Conservation (phyloP, 2,329 filamentous ascomycete genomes). For the Aspergillus floridensis region DNA sequence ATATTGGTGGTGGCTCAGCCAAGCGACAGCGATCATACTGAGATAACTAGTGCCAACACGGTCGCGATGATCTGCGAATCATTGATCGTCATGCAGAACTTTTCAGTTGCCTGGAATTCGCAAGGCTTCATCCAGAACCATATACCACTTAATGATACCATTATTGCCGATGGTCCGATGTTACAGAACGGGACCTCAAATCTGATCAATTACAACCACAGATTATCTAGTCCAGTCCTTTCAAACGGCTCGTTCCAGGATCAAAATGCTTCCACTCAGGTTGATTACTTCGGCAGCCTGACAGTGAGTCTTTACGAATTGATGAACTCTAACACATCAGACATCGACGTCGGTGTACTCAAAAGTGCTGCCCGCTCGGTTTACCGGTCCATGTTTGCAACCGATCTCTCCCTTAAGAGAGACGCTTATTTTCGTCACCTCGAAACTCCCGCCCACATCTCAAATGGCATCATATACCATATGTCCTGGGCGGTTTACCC, state of each 20-base stretch:
- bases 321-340: neutral
- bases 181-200: slow-evolving; percentile 17
- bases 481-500: slow-evolving; percentile 16
- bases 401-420: slow-evolving; percentile 15
- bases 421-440: slow-evolving; percentile 14
- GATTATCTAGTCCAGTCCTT: slow-evolving; percentile 1
- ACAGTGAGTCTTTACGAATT: slow-evolving; percentile 14
- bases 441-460: neutral
- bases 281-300: slow-evolving; percentile 15
- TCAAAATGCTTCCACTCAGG: neutral
- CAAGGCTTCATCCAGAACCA: slow-evolving; percentile 14
- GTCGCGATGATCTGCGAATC: slow-evolving; percentile 15
- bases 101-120: slow-evolving; percentile 12
- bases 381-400: slow-evolving; percentile 19
- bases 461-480: slow-evolving; percentile 7
- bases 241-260: slow-evolving; percentile 1
- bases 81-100: slow-evolving; percentile 13
- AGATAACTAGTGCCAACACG: neutral
- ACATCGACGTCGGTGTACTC: slow-evolving; percentile 3
- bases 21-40: slow-evolving; percentile 1
- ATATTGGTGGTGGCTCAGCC: slow-evolving; percentile 3
- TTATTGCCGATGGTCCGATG: slow-evolving; percentile 12
- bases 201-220: slow-evolving; percentile 14
- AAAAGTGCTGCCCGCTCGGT: slow-evolving; percentile 7
- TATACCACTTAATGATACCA: slow-evolving; percentile 6